Conservation (phyloP, 495 filamentous ascomycete genomes). For the Hypoxylon perforatum region DNA sequence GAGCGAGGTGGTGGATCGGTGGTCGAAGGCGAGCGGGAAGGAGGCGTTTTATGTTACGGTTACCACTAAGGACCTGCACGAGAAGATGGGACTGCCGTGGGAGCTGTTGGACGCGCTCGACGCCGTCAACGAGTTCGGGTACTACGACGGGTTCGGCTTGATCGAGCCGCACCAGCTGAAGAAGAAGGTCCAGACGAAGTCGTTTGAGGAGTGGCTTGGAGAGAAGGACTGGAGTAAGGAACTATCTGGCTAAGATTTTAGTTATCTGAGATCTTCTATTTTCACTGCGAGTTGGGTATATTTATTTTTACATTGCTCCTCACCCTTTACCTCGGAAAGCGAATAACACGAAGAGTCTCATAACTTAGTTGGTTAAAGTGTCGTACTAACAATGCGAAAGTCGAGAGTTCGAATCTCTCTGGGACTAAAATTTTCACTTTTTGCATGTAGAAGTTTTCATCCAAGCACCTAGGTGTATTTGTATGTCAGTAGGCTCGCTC, state of each 20-base stretch:
- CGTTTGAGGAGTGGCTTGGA: constrained; percentile 51
- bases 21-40: constrained; percentile 50
- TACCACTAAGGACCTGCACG: constrained; percentile 47
- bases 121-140: constrained; percentile 54
- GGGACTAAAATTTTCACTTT: too few species aligned
- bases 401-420: neutral
- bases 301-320: too few species aligned
- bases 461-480: too few species aligned
- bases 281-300: too few species aligned
- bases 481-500: too few species aligned
- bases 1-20: constrained; percentile 45
- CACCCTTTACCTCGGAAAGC: too few species aligned
- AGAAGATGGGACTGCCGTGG: constrained; percentile 48
- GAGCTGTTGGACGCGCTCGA: constrained; percentile 51
- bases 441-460: too few species aligned
- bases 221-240: constrained; percentile 34
- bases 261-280: too few species aligned
- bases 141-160: constrained; percentile 49
- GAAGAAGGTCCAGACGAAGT: constrained; percentile 38
- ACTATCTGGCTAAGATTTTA: constrained; percentile 6
- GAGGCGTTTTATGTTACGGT: constrained; percentile 43
- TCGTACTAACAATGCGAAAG: constrained; percentile 1
- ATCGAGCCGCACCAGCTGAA: constrained; percentile 52
- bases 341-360: neutral
- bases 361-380: neutral